Conservation (phyloP, 164 flowering plant genomes). For the Magnolia kwangsiensis region DNA sequence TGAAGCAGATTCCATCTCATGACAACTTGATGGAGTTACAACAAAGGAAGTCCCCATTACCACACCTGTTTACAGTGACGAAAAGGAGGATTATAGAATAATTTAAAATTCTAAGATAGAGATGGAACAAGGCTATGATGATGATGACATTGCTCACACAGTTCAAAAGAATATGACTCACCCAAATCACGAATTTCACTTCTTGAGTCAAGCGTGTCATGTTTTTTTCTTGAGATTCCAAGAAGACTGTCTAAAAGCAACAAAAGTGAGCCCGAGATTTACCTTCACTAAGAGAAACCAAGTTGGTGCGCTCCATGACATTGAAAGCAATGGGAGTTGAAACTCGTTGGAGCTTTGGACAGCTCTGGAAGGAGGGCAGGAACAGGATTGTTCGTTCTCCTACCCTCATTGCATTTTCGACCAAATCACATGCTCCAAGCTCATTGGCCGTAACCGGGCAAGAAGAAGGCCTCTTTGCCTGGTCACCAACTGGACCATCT, state of each 20-base stretch:
- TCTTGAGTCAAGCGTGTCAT: too few species aligned
- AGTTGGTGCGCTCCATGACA: constrained; percentile 60
- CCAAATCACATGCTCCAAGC: constrained; percentile 40
- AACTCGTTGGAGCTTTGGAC: constrained; percentile 35
- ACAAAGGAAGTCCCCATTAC: constrained; percentile 52
- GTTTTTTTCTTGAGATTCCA: too few species aligned
- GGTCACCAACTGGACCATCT: constrained; percentile 24
- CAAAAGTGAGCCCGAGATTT: not conserved
- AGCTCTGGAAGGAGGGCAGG: constrained; percentile 52
- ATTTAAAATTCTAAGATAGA: not conserved
- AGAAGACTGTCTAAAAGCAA: not conserved
- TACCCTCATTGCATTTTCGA: constrained; percentile 55
- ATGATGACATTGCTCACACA: not conserved
- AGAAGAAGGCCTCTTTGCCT: constrained; percentile 17
- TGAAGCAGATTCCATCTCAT: constrained; percentile 42
- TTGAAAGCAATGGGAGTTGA: constrained; percentile 51
- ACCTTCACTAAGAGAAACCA: constrained; percentile 83
- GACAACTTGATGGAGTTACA: constrained; percentile 52
- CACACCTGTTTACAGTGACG: constrained; percentile 39
- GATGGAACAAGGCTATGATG: not conserved
- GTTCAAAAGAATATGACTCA: too few species aligned
- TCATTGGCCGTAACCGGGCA: constrained; percentile 51
- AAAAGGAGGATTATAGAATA: not conserved
- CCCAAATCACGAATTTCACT: too few species aligned
- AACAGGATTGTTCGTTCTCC: constrained; percentile 60